Conservation (phyloP, 495 filamentous ascomycete genomes). For the Chaetomium fimeti region DNA sequence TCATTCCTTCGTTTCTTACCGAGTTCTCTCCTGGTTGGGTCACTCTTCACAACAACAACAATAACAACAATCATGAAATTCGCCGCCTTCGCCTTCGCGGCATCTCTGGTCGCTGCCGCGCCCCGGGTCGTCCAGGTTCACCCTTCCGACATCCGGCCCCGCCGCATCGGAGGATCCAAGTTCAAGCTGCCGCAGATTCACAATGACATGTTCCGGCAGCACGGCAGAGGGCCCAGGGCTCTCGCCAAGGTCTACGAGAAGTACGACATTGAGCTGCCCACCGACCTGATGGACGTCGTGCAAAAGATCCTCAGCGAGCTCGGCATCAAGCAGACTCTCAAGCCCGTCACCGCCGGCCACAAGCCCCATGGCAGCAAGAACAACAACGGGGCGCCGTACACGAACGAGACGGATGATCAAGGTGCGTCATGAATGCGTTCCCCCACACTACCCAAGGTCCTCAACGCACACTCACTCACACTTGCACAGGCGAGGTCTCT, state of each 20-base stretch:
- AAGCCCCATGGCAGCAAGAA: conserved; percentile 18
- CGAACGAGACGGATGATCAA: conserved; percentile 22
- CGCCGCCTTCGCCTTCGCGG: conserved; percentile 27
- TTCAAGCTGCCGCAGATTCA: conserved; percentile 45
- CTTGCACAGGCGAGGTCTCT: conserved; percentile 39
- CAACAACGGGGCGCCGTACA: conserved; percentile 14
- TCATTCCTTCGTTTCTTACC: not conserved
- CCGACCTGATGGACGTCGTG: conserved; percentile 34
- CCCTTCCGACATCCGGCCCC: conserved; percentile 32
- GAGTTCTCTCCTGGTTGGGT: not conserved
- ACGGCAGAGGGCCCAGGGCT: conserved; percentile 42
- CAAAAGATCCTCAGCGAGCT: conserved; percentile 36
- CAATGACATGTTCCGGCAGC: conserved; percentile 40
- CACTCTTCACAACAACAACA: not conserved
- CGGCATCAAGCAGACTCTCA: conserved; percentile 22
- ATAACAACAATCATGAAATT: conserved; percentile 29
- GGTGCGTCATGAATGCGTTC: conserved; percentile 10
- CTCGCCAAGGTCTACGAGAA: conserved; percentile 46
- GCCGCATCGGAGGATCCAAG: conserved; percentile 40
- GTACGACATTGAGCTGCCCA: conserved; percentile 37
- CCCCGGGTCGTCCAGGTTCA: conserved; percentile 27
- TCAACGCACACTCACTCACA: not conserved
- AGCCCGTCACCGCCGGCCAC: conserved; percentile 22
- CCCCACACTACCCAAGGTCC: not conserved
- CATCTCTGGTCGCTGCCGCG: conserved; percentile 30